phyloP scores from a whole-genome alignment of 2,329 filamentous ascomycete species.

The Penicillium expansum region DNA sequence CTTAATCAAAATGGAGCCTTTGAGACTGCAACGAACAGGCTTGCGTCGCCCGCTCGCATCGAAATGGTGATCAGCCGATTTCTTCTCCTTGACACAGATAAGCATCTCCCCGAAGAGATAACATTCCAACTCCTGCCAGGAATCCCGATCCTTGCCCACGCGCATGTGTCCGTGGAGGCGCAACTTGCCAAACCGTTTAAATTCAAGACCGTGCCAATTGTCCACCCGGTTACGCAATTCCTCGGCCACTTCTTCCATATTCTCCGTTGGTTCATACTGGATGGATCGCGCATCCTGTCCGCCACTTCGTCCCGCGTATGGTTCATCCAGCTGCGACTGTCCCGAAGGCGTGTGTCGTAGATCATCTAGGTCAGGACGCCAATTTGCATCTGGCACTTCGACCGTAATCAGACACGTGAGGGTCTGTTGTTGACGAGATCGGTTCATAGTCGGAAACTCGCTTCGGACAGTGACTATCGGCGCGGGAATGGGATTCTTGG shows the following conservation, averaged over 20 bases:
- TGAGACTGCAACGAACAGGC: constrained; percentile 77
- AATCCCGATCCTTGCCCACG: constrained; percentile 92
- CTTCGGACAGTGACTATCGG: constrained; percentile 93
- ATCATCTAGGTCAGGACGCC: constrained; percentile 82
- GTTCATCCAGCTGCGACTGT: constrained; percentile 50
- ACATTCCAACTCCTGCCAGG: constrained; percentile 97
- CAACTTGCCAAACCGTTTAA: constrained; percentile 86
- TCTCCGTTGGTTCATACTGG: constrained; percentile 72
- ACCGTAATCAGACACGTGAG: constrained; percentile 91
- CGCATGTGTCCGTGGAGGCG: constrained; percentile 84
- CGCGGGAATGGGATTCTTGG: constrained; percentile 83
- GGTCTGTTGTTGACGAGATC: constrained; percentile 90
- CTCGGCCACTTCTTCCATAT: constrained; percentile 80
- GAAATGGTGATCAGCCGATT: constrained; percentile 61
- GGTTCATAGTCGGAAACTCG: constrained; percentile 90
- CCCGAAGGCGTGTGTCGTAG: constrained; percentile 55
- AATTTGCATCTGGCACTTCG: constrained; percentile 89
- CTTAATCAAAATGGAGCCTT: constrained; percentile 97
- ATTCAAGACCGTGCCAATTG: constrained; percentile 97
- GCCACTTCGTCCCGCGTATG: constrained; percentile 52
- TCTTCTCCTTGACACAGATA: constrained; percentile 99
- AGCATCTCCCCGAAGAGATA: constrained; percentile 98
- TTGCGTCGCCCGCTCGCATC: constrained; percentile 60
- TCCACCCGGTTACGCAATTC: constrained; percentile 83
- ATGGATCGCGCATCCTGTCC: constrained; percentile 56